These are phyloP conservation scores for Eucalyptus viminalis DNA, from an alignment of 345 rosid genomes.

Conservation along the genomic window DNA sequence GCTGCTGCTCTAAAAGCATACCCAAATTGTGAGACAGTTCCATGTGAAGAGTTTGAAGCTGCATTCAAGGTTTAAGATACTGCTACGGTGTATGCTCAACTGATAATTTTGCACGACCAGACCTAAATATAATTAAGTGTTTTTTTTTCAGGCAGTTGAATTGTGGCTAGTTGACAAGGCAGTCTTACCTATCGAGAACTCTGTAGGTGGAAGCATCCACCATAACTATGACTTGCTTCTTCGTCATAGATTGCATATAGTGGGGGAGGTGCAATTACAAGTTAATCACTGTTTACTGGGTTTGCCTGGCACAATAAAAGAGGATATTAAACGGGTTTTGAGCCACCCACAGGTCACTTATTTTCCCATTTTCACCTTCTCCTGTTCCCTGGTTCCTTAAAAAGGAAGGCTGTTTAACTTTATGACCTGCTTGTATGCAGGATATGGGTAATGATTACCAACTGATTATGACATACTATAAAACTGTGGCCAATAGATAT, in stretches of 20 bases:
- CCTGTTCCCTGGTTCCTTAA: not conserved
- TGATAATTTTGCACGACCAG: not conserved
- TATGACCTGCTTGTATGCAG: not conserved
- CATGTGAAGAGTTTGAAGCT: conserved; percentile 81
- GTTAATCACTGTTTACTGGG: conserved; percentile 86
- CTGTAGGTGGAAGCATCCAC: conserved; percentile 90
- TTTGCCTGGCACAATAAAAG: conserved; percentile 53
- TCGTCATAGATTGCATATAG: conserved; percentile 91
- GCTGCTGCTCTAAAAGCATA: conserved; percentile 82
- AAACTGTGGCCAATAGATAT: not conserved
- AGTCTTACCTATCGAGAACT: conserved; percentile 84
- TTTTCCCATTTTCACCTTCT: not conserved
- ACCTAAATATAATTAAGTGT: not conserved
- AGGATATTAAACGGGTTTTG: conserved; percentile 60
- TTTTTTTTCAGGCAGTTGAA: conserved; percentile 74
- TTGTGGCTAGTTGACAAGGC: conserved; percentile 92
- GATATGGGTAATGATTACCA: not conserved
- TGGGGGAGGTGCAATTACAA: conserved; percentile 73
- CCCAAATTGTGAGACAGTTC: conserved; percentile 84
- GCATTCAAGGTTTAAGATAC: not conserved
- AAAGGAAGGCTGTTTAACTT: not conserved
- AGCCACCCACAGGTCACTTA: conserved; percentile 82
- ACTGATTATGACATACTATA: not conserved
- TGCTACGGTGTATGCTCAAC: not conserved
- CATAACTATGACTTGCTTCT: conserved; percentile 91